Base-by-base conservation (phyloP, 225 moss, liverwort and hornwort species). In the Asterella californica region DNA sequence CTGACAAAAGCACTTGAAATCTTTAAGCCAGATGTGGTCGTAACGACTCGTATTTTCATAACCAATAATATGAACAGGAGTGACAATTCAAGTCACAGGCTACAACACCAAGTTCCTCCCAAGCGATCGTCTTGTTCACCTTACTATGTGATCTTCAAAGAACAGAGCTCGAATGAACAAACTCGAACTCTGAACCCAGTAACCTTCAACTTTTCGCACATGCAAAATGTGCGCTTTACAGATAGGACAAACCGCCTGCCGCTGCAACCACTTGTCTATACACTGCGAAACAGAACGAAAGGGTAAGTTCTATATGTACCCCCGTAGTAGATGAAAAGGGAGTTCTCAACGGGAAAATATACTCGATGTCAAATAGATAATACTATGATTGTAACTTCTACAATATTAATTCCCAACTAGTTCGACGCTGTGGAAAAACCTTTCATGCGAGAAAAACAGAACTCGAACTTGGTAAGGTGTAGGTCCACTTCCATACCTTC, bases 241-340 rank as follows among this genome's bases (percentile, higher is more conserved):
- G 24, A 93, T 86, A 6, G 93, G 93, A 81, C 93, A 93, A 68
- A 93, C 93, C 17, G 90, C 91, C 84, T 91, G 91, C 73, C 86
- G 86, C 80, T 91, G 91, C 88, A 93, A 83, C 93, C 93, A 93
- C 82, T 89, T 86, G 80, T 93, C 93, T 57, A 93, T 91, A 80
- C 93, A 93, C 92, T 93, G 91, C 87, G 83, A 83, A 11, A 47
- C 66, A 25, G 25, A 57, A 61, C 75, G 67, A 36, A 33, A 25
- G 30, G 2, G 34, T 72, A 60, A 69, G 55, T 30, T 12, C 12
- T 0, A 50, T 15, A 9, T n/a, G 34, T 38, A 76, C 1, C 60
- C 21, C 52, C 10, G 42, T 42, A 38, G 38, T 69, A 7, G 38
- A 67, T 2, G 15, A 10, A 36, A 19, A n/a, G n/a, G 24, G 30